Conservation (phyloP, 2,329 filamentous ascomycete genomes). For the Trichoderma cornu-damae region DNA sequence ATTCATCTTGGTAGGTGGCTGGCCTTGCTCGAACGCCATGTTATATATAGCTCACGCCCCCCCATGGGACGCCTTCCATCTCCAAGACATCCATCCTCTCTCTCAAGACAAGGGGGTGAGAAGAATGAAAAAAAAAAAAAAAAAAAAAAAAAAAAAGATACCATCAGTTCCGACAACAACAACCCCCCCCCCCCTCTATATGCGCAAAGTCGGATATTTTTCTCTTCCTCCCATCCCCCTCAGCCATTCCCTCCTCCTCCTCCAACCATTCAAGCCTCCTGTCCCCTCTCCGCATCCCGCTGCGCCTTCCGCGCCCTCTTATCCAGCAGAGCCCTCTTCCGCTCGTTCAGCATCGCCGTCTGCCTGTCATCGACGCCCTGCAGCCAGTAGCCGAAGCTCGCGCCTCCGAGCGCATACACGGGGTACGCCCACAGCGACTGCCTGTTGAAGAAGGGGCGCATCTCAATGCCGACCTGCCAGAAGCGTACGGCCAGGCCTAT, state of each 20-base stretch:
- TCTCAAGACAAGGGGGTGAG: no score
- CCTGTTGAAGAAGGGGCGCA: constrained; percentile 87
- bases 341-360: constrained; percentile 67
- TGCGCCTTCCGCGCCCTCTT: constrained; percentile 69
- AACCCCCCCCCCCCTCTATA: not conserved
- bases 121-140: not conserved
- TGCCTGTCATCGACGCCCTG: constrained; percentile 84
- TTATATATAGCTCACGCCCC: not conserved
- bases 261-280: constrained; percentile 18
- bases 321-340: constrained; percentile 76
- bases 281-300: constrained; percentile 30
- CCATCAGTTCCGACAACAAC: not conserved
- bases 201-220: constrained; percentile 1
- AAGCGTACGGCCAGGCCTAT: constrained; percentile 86
- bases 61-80: not conserved
- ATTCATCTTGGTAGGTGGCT: not conserved
- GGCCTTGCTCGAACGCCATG: not conserved
- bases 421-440: constrained; percentile 88
- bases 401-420: constrained; percentile 77
- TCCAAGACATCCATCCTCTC: not conserved
- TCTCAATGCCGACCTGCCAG: constrained; percentile 98
- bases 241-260: no score
- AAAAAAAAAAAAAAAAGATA: not conserved
- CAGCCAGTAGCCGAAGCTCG: constrained; percentile 95
- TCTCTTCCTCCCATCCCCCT: not conserved